Base-by-base conservation (phyloP, 495 filamentous ascomycete species). In the Astrothelium subdiscretum region DNA sequence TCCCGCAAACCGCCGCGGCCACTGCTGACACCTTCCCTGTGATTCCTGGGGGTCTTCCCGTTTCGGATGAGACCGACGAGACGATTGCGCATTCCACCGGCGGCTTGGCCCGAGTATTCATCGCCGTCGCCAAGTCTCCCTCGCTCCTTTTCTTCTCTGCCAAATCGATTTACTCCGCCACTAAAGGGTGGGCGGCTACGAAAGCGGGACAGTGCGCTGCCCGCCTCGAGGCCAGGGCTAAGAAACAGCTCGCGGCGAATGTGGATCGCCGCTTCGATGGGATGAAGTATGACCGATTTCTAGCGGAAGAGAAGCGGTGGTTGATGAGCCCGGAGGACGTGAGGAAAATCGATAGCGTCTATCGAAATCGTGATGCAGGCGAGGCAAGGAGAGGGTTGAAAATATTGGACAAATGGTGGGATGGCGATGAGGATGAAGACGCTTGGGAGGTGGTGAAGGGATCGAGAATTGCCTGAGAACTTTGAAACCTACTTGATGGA, bases 261-360 rank as follows among this genome's bases (percentile, higher is more conserved):
- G 71, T 72, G 5, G 59, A 65, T 57, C n/a, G 29, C 2, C 52
- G 44, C 20, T 68, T 68, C 43, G 66, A 61, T 12, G 59, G 67
- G 18, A 61, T 71, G 63, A 57, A 58, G 11, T 75, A 73, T 57
- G 60, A 54, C 4, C 26, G 58, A 18, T 72, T 72, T 63, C 38
- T 70, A 52, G 61, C 59, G 29, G 68, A 70, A 59, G 70, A 74
- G 62, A 68, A 67, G 32, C 68, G 72, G 32, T 75, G 70, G 60
- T 44, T 77, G 6, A 64, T 70, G 18, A 75, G 69, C 61, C 69
- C 71, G 5, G 67, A 62, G 58, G 74, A 75, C 61, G 69, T 76
- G 11, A 62, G 76, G n/a, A 69, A 72, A 20, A 73, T 78, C 44
- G 68, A 78, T 58, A 71, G 69, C 29, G 73, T 74, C 35, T 77